A percentile compares a stretch with the other conserved stretches of the same genome.
Conservation (phyloP, 169 alveolate species). For the Cyclospora cayetanensis region DNA sequence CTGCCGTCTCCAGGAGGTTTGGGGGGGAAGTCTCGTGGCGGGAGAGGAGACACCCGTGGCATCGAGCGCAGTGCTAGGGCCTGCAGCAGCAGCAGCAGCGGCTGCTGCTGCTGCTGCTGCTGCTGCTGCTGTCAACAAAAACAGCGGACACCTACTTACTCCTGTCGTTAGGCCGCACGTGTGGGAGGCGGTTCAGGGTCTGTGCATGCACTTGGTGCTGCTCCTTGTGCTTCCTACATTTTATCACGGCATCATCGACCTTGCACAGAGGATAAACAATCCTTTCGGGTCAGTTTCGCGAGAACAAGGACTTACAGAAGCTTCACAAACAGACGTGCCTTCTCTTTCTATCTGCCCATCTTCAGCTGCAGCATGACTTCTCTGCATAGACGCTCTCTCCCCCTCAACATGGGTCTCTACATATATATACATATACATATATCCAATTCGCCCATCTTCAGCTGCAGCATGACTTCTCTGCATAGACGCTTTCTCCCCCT, state of each 20-base stretch:
- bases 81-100: not conserved
- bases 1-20: constrained; percentile 49
- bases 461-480: not conserved
- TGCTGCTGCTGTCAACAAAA: not conserved
- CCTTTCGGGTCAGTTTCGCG: constrained; percentile 71
- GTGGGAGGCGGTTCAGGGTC: constrained; percentile 63
- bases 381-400: not conserved
- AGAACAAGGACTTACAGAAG: no score
- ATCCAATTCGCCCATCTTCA: no score
- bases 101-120: constrained; percentile 28
- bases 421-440: no score
- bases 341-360: not conserved
- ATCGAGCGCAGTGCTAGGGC: not conserved
- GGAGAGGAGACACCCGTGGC: not conserved
- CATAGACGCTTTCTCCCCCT: no score
- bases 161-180: constrained; percentile 49
- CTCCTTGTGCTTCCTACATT: constrained; percentile 56
- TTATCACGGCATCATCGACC: constrained; percentile 62
- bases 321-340: not conserved
- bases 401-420: no score
- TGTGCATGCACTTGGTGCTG: constrained; percentile 56
- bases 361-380: no score
- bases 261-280: constrained; percentile 52
- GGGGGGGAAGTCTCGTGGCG: not conserved
- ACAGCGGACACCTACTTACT: not conserved